Evolutionary conservation across 2,329 filamentous ascomycete genomes (phyloP), one percentile per base, ranked within the genome.

Genomic region (Fusarium hainanense): DNA sequence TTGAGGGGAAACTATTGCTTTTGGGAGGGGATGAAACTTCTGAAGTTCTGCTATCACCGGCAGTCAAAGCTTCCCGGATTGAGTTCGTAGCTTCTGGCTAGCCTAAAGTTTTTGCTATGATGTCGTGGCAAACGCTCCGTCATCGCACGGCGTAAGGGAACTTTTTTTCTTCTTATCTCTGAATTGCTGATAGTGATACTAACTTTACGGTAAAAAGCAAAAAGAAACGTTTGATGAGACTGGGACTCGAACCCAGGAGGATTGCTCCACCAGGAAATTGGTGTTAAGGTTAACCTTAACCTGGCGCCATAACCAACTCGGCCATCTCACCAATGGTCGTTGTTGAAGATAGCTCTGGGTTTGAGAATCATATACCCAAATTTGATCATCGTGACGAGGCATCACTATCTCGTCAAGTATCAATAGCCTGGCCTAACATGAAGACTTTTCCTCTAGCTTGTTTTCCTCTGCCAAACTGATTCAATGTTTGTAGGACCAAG

Each of bases 281-380:
- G 61, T 70, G 67, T 71, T 69, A 72, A 74, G 69, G 71, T 72
- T 61, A 14, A 74, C 71, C 71, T 74, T 74, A 74, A 74, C 71
- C 71, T 74, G 71, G 62, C 72, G 72, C 72, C 72, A 74, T 74
- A 74, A 74, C 72, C 72, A 74, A 74, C 72, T 74, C 72, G 72
- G 72, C 72, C 72, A 74, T 74, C 71, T 74, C 68, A 74, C 72
- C 71, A 32, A 49, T 66, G 28, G 37, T 50, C 54, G 4, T 58
- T 68, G 44, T 27, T 59, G 10, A 12, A 14, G 5, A 4, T 0
- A 1, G 0, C 0, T 0, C 0, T 20, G 6, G n/a, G 7, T 34
- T 13, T 47, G 1, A 1, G 4, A 0, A 14, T 14, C 2, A 54
- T 58, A n/a, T 6, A 9, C 9, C 4, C 18, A 7, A 1, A 20